Evolutionary conservation across 805 yeast species (phyloP).

Genomic region (Ogataea parapolymorpha): DNA sequence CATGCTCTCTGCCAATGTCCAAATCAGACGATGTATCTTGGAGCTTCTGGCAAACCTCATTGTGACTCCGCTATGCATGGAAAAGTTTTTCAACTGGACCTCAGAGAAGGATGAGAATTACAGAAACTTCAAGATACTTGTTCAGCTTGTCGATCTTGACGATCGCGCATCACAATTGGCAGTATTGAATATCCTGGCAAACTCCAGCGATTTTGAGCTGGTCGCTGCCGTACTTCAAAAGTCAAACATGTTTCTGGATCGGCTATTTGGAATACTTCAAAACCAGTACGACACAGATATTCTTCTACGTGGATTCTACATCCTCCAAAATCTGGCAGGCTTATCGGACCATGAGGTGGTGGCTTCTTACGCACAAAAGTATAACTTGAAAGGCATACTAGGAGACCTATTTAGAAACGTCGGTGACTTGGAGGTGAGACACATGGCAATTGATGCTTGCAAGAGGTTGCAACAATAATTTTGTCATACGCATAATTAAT

Average conservation of each 20-base stretch:
- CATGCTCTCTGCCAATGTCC: conserved; percentile 35
- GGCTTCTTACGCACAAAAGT: conserved; percentile 1
- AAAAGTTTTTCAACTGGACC: conserved; percentile 56
- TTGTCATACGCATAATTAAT: conserved; percentile 6
- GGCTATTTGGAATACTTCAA: conserved; percentile 14
- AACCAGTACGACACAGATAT: conserved; percentile 22
- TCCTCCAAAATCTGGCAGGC: conserved; percentile 17
- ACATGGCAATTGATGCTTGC: conserved; percentile 12
- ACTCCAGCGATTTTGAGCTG: conserved; percentile 27
- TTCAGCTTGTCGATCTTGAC: conserved; percentile 37
- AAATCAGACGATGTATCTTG: conserved; percentile 44
- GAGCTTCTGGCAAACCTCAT: conserved; percentile 49
- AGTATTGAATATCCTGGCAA: conserved; percentile 32
- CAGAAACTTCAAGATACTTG: conserved; percentile 40
- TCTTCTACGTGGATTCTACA: conserved; percentile 23
- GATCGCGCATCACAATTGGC: conserved; percentile 40
- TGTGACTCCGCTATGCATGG: conserved; percentile 37
- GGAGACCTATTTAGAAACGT: conserved; percentile 2
- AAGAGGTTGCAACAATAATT: conserved; percentile 8
- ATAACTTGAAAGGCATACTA: conserved; percentile 5
- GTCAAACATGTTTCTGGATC: conserved; percentile 21
- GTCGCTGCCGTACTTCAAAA: conserved; percentile 19
- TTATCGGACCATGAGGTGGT: conserved; percentile 3
- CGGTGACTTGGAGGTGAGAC: conserved; percentile 11
- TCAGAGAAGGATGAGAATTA: conserved; percentile 32